Evolutionary conservation across 148 eudicot genomes (phyloP).

Genomic region (Chenopodium suecicum): DNA sequence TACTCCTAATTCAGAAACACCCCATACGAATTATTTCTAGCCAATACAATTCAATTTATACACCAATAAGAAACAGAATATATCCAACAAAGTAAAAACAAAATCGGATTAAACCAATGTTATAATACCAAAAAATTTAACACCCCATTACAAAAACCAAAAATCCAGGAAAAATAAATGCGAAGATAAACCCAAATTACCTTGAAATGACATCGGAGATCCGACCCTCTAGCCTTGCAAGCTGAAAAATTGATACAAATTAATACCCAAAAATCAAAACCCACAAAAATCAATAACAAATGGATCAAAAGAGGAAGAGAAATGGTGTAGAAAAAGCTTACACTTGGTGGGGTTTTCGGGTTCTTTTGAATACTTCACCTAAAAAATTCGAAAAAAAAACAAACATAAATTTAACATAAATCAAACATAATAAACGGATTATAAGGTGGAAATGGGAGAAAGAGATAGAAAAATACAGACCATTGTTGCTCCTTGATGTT

Average conservation of each 20-base stretch:
- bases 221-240: conserved; percentile 73
- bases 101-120: not conserved
- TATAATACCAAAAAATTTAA: not conserved
- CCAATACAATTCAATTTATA: not conserved
- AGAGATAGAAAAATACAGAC: not conserved
- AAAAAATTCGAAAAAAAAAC: not conserved
- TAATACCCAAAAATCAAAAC: not conserved
- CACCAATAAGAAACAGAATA: not conserved
- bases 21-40: not conserved
- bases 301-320: not conserved
- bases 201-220: conserved; percentile 73
- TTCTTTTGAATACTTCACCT: conserved; percentile 67
- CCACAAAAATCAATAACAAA: not conserved
- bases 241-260: conserved; percentile 31
- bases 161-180: not conserved
- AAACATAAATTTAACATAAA: not conserved
- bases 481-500: conserved; percentile 9
- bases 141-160: not conserved
- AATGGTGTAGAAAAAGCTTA: conserved; percentile 8
- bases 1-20: not conserved
- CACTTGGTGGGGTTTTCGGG: conserved; percentile 73
- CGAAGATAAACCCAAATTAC: conserved; percentile 21
- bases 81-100: not conserved
- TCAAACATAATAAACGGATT: not conserved
- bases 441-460: not conserved